Base-by-base conservation (phyloP, 495 filamentous ascomycete genomes). In the Talaromyces thailandensis region DNA sequence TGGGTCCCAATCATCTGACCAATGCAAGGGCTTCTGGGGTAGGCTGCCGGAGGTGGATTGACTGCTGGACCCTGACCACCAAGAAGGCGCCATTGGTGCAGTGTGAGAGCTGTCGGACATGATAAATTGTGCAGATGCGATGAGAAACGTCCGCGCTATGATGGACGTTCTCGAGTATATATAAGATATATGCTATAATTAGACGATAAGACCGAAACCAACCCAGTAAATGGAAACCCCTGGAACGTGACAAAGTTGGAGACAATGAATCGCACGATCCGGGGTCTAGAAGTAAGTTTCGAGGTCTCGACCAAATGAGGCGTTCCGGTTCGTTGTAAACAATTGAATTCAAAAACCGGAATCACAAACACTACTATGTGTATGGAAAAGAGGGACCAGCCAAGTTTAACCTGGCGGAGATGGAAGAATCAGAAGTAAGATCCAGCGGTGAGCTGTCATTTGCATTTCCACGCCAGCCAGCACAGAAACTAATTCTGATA, bases 361-460 rank as follows among this genome's bases (percentile, higher is more conserved):
- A 16, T 26, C 26, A 55, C n/a, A 28, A 43, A 40, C 8, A 37
- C 24, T 26, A 37, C 24, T 26, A 21, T 14, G 28, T 18, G 31
- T 59, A 18, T 21, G 12, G 25, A 40, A 24, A 24, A 23, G 28
- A 35, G 31, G 18, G 29, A 45, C 14, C 32, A n/a, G 21, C 45
- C 59, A 55, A 61, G 40, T 52, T 35, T 51, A 61, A 48, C 59
- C 59, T 4, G 59, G 59, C 21, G 26, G 23, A 61, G 43, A 61
- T 35, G 26, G 14, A 51, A 31, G 26, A 31, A 29, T 21, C 25
- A 48, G 11, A 31, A 61, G 40, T 16, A 31, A 16, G 26, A 48
- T 7, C 59, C 40, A 51, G 59, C 59, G 40, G 25, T 52, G 45
- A 45, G 59, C 59, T 51, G 59, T 50, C 59, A 52, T 52, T 7